Evolutionary conservation across 2,329 filamentous ascomycete species (phyloP), one percentile per base, ranked within the genome.

Genomic region (Paecilomyces niveus): DNA sequence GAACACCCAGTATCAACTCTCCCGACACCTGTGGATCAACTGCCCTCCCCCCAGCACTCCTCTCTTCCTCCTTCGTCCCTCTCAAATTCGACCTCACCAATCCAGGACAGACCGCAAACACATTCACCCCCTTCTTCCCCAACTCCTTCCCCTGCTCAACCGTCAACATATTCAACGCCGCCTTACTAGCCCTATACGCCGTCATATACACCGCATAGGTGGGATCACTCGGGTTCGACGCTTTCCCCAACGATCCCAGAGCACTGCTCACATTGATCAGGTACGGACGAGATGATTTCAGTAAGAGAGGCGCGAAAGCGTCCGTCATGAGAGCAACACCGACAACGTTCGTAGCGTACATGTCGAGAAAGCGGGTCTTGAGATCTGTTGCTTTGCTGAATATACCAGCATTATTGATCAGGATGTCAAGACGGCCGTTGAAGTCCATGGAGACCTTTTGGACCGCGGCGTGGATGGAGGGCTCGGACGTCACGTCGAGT

Each of bases 401-500:
- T 31, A 57, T 56, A 2, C 75, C 76, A 0, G 77, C 77, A 59
- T 78, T 79, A 66, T 80, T 78, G 62, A 79, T 63, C 1, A 81
- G 66, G 33, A 80, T 68, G 59, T 81, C 76, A n/a, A 80, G 67
- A 13, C 62, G 58, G 10, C 55, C 67, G 29, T 50, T 54, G 4
- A 39, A 9, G n/a, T 26, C 15, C 29, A 26, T 9, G 2, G 56
- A 26, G 11, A 26, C 15, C 45, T 18, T 8, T 49, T 56, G n/a
- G 6, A 33, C 24, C 3, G 58, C 56, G 8, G 50, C 26, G 39
- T 53, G 18, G 33, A 60, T 60, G 32, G 58, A 58, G n/a, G 24
- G 26, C 11, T 54, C 54, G 31, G 58, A 15, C 22, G 57, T 51
- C 32, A 60, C 57, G 21, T 58, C 59, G 21, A 60, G 59, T 15